Evolutionary conservation across 225 moss, liverwort and hornwort genomes (phyloP).

Genomic region (Pleurozium schreberi): DNA sequence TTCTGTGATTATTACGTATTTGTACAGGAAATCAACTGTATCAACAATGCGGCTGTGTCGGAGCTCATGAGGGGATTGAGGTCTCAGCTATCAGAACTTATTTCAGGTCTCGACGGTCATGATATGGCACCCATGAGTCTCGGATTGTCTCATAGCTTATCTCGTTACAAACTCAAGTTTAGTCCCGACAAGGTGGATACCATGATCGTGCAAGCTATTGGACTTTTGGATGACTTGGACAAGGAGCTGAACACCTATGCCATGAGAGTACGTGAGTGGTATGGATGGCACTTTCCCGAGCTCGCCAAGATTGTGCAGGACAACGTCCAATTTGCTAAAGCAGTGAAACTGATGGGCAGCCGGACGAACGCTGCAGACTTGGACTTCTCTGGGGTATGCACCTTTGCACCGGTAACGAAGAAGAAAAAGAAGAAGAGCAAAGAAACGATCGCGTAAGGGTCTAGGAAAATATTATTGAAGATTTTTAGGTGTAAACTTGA

Average conservation of each 20-base stretch:
- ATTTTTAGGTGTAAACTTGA: background rate
- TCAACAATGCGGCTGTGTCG: slow-evolving; percentile 59
- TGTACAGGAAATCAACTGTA: slow-evolving; percentile 54
- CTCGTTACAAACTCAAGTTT: slow-evolving; percentile 82
- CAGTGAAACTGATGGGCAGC: slow-evolving; percentile 69
- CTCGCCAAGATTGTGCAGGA: slow-evolving; percentile 71
- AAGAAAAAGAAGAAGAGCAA: slow-evolving; percentile 31
- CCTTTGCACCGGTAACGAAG: background rate
- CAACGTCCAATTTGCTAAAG: slow-evolving; percentile 66
- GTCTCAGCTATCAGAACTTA: slow-evolving; percentile 63
- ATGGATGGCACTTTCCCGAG: slow-evolving; percentile 91
- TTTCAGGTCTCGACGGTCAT: slow-evolving; percentile 61
- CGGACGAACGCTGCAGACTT: slow-evolving; percentile 54
- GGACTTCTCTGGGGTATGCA: slow-evolving; percentile 54
- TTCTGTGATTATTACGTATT: background rate
- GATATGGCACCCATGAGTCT: slow-evolving; percentile 90
- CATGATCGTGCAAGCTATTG: slow-evolving; percentile 92
- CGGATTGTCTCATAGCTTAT: slow-evolving; percentile 81
- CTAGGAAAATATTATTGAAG: background rate
- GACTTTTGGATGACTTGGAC: slow-evolving; percentile 73
- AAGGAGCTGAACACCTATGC: slow-evolving; percentile 93
- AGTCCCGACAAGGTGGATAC: slow-evolving; percentile 93
- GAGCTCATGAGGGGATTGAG: slow-evolving; percentile 85
- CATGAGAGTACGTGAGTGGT: slow-evolving; percentile 93
- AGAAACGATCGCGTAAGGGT: background rate